Base-by-base conservation (phyloP, 2,329 filamentous ascomycete genomes). In the Ophiostoma triangulosporum region DNA sequence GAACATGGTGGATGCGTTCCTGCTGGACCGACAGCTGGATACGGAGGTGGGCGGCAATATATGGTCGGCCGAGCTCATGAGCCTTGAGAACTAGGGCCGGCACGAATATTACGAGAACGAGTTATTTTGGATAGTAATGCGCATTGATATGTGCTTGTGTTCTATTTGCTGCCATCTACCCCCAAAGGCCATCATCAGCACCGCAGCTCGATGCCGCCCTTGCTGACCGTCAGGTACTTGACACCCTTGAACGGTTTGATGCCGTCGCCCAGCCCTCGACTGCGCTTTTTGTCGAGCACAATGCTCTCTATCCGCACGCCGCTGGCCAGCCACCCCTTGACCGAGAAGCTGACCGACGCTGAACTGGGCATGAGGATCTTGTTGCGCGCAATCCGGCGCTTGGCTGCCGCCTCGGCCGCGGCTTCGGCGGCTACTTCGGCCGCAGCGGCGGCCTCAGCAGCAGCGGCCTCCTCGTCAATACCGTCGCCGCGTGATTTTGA, bases 211-310 rank as follows among this genome's bases (percentile, higher is more conserved):
- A 84, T 72, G 22, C 80, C 81, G 14, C 76, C 75, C 58, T 79
- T 80, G 62, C 80, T 84, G 49, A 84, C 73, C 15, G 90, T 96
- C 61, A 98, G 66, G 68, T 98, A 98, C 70, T 98, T 98, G 60
- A 98, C 93, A 1, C 93, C 93, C 70, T 97, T 98, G 69, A 95
- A 97, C 24, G 93, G 93, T 69, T 89, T 94, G 36, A 97, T 81
- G 2, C 86, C 81, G 60, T 95, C 88, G 0, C 88, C 88, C 46
- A 98, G 63, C 0, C 93, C 93, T 54, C 84, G 79, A 67, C 88
- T 95, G 70, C 84, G 89, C 65, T 86, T 83, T n/a, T 80, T 73
- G 64, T 89, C 75, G 61, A 88, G 66, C 63, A 81, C 64, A 63
- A 89, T 77, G 66, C 79, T 82, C 60, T 84, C 81, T 29, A 85